Conservation (phyloP, 2,329 filamentous ascomycete species). For the Sporothrix curviconia region DNA sequence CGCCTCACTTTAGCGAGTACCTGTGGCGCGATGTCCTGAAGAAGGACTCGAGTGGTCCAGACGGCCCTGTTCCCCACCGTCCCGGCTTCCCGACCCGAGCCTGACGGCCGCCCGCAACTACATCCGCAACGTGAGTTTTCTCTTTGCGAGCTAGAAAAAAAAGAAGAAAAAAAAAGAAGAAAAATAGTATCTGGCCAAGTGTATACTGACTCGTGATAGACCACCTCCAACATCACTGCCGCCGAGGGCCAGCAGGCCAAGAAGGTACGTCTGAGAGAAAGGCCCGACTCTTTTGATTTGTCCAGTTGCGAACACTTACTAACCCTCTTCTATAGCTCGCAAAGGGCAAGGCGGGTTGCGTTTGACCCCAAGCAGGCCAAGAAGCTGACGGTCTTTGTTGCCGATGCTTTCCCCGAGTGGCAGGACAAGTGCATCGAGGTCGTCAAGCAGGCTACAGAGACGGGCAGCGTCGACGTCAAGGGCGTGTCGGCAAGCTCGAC, state of each 20-base stretch:
- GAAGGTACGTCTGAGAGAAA: conserved; percentile 3
- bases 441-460: conserved; percentile 48
- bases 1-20: conserved; percentile 91
- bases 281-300: neutral
- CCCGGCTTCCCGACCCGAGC: conserved; percentile 54
- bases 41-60: conserved; percentile 70
- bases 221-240: conserved; percentile 20
- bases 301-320: neutral
- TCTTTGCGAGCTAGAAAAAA: too few relatives aligned
- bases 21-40: conserved; percentile 88
- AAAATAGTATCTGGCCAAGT: too few relatives aligned
- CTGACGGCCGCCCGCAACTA: conserved; percentile 79
- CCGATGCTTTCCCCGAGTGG: conserved; percentile 77
- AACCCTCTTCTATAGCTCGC: conserved; percentile 49
- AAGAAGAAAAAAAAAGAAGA: too few relatives aligned
- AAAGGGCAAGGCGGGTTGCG: conserved; percentile 77
- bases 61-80: conserved; percentile 68
- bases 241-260: conserved; percentile 22
- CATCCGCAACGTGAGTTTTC: conserved; percentile 48
- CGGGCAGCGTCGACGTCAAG: conserved; percentile 59
- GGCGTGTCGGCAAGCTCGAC: conserved; percentile 68
- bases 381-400: conserved; percentile 80
- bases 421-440: conserved; percentile 85
- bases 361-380: conserved; percentile 92
- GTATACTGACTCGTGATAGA: neutral